These are phyloP conservation scores for Leccinum uliginosum DNA, from an alignment of 768 basidiomycete species.

Conservation along the genomic window DNA sequence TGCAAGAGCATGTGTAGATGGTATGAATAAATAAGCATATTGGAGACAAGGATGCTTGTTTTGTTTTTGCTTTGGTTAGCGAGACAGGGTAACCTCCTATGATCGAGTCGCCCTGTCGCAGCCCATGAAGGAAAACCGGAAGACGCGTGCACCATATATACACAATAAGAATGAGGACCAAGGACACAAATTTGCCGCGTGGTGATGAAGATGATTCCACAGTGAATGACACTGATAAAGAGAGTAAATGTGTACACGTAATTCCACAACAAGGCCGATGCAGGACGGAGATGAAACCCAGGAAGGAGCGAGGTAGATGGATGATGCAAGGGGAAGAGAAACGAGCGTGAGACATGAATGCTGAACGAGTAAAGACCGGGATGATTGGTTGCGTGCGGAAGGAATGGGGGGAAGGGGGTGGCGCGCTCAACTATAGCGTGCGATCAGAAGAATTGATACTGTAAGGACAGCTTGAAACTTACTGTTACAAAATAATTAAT, in stretches of 20 bases:
- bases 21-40: slow-evolving; percentile 1
- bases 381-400: not conserved
- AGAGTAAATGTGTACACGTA: slow-evolving; percentile 28
- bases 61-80: not conserved
- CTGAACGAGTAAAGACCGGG: slow-evolving; percentile 17
- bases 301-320: slow-evolving; percentile 8
- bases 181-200: not conserved
- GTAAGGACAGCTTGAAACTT: not conserved
- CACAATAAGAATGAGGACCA: slow-evolving; percentile 15
- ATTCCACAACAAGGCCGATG: slow-evolving; percentile 30
- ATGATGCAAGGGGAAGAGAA: slow-evolving; percentile 5
- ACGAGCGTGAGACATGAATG: slow-evolving; percentile 9
- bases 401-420: not conserved
- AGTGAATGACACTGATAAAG: slow-evolving; percentile 12
- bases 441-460: not conserved
- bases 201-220: not conserved
- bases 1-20: not conserved
- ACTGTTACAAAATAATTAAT: slow-evolving; percentile 11
- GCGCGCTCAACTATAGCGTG: not conserved
- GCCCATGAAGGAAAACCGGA: not conserved
- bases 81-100: slow-evolving; percentile 5
- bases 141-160: slow-evolving; percentile 15
- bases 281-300: slow-evolving; percentile 15
- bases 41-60: not conserved
- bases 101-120: slow-evolving; percentile 2